Evolutionary conservation across 2,329 filamentous ascomycete species (phyloP).

Genomic region (Neopestalotiopsis sp.): DNA sequence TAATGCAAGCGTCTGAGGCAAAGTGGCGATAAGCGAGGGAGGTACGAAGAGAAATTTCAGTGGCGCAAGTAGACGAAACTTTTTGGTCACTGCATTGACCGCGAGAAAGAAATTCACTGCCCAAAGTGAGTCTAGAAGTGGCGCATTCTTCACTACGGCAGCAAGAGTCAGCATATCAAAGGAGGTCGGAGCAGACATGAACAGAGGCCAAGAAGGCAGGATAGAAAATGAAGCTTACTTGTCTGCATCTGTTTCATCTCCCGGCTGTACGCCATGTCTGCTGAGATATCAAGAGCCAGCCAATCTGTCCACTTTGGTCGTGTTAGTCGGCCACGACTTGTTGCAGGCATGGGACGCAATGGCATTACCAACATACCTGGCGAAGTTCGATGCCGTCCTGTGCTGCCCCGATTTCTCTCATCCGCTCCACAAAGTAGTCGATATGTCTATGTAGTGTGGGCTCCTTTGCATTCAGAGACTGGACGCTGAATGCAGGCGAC

Average conservation of each 20-base stretch:
- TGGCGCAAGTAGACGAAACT: constrained; percentile 22
- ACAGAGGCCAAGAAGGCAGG: not conserved
- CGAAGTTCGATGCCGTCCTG: constrained; percentile 20
- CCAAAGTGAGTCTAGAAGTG: constrained; percentile 16
- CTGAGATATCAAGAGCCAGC: constrained; percentile 28
- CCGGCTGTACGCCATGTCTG: constrained; percentile 29
- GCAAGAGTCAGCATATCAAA: not conserved
- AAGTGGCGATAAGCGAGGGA: constrained; percentile 13
- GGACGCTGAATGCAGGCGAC: constrained; percentile 19
- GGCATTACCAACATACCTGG: not conserved
- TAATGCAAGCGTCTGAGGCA: constrained; percentile 10
- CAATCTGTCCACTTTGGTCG: constrained; percentile 26
- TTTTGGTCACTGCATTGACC: constrained; percentile 20
- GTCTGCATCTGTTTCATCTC: constrained; percentile 25
- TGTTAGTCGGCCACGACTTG: not conserved
- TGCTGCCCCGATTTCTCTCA: constrained; percentile 13
- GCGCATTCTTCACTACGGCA: constrained; percentile 18
- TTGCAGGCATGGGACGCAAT: not conserved
- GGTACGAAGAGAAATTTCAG: constrained; percentile 25
- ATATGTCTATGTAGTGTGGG: constrained; percentile 18
- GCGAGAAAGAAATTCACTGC: constrained; percentile 20
- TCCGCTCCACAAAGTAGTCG: constrained; percentile 20
- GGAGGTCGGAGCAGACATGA: not conserved
- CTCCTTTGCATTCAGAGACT: constrained; percentile 15
- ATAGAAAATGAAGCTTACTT: constrained; percentile 11